Evolutionary conservation across 352 stramenopile genomes (phyloP).

Genomic region (Globisporangium polare): DNA sequence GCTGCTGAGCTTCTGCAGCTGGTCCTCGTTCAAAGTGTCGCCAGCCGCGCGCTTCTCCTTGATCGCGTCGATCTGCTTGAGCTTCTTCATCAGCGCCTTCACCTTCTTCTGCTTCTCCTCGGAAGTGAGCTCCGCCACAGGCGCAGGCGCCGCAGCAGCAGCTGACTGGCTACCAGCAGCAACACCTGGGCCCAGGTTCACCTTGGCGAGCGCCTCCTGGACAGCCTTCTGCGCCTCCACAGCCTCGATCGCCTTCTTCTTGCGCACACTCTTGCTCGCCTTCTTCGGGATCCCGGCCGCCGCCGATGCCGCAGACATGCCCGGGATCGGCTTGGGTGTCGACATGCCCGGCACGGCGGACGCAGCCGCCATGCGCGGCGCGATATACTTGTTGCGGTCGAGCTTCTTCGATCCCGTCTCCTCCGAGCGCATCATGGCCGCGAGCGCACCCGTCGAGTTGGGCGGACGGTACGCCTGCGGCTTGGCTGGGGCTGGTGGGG

Average conservation of each 20-base stretch:
- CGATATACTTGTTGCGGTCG: conserved; percentile 81
- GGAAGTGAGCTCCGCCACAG: conserved; percentile 35
- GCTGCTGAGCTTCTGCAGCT: conserved; percentile 69
- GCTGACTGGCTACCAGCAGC: conserved; percentile 8
- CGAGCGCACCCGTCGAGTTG: conserved; percentile 87
- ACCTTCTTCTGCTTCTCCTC: conserved; percentile 86
- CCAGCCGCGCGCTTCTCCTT: conserved; percentile 72
- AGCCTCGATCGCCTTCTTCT: conserved; percentile 84
- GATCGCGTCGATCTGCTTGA: conserved; percentile 85
- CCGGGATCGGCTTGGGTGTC: conserved; percentile 40
- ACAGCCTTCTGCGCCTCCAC: conserved; percentile 63
- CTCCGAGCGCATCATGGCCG: conserved; percentile 92
- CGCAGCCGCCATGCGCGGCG: conserved; percentile 28
- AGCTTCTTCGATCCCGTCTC: conserved; percentile 78
- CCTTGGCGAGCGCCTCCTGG: conserved; percentile 50
- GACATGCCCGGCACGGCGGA: conserved; percentile 43
- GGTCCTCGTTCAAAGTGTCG: conserved; percentile 78
- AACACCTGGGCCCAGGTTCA: conserved; percentile 16
- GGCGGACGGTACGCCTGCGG: conserved; percentile 84
- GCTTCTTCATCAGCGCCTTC: conserved; percentile 80
- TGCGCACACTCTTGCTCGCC: conserved; percentile 70
- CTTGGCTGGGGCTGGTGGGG: conserved; percentile 45
- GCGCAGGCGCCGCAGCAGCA: conserved; percentile 6
- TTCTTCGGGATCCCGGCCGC: conserved; percentile 40
- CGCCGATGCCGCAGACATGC: conserved; percentile 45